These are phyloP conservation scores for Chlamydomonas sphaeroides DNA, from an alignment of 139 green algal genomes.

Conservation along the genomic window DNA sequence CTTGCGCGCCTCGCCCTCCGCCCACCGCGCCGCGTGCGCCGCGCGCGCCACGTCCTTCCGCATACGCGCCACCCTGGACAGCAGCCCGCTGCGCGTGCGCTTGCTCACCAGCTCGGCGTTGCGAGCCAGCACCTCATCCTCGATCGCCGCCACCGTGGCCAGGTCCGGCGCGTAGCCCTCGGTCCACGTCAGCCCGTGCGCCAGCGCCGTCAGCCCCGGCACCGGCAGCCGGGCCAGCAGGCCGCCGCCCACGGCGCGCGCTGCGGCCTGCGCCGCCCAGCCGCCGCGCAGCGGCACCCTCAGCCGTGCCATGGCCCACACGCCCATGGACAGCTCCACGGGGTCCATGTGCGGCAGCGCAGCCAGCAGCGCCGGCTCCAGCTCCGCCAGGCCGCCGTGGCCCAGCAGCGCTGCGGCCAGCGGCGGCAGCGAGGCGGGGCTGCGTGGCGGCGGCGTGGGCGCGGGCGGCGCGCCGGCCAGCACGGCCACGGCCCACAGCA, in stretches of 20 bases:
- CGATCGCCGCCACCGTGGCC: neutral
- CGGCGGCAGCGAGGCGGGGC: no score
- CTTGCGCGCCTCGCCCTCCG: no score
- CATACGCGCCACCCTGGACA: no score
- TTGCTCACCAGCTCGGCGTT: no score
- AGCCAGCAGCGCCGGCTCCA: neutral
- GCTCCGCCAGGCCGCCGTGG: neutral
- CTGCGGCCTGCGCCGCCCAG: neutral
- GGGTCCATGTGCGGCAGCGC: neutral
- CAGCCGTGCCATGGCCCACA: constrained; percentile 10
- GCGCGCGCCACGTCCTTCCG: no score
- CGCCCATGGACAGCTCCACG: constrained; percentile 1
- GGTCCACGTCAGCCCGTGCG: neutral
- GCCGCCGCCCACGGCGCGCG: neutral
- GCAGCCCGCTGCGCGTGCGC: no score
- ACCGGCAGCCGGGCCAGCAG: neutral
- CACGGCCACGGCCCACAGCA: constrained; percentile 47
- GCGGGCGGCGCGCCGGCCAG: neutral
- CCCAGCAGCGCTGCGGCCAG: neutral
- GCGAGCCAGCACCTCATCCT: constrained; percentile 26
- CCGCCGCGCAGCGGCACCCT: neutral
- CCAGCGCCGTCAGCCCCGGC: neutral
- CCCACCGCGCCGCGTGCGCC: no score
- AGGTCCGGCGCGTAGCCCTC: neutral
- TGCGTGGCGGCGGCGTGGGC: neutral